These are phyloP conservation scores for Apiospora sp. DNA, from an alignment of 2,329 filamentous ascomycete species.

Conservation along the genomic window DNA sequence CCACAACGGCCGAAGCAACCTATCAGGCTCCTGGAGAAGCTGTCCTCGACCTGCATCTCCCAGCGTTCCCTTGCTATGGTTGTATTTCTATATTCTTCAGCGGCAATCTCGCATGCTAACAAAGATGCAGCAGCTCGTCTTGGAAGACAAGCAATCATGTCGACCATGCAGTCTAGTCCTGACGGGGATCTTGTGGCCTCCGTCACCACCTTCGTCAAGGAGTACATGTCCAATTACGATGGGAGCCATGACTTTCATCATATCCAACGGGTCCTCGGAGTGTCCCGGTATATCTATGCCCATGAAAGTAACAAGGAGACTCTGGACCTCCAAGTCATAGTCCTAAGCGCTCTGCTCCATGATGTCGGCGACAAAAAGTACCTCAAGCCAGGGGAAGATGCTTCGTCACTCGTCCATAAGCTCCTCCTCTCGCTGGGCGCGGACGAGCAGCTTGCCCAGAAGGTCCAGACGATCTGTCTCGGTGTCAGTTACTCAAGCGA, in stretches of 20 bases:
- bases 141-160: conserved; percentile 32
- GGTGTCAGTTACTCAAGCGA: conserved; percentile 84
- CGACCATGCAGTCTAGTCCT: conserved; percentile 31
- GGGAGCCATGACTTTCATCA: conserved; percentile 89
- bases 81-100: conserved; percentile 20
- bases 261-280: conserved; percentile 79
- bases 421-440: conserved; percentile 67
- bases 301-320: conserved; percentile 38
- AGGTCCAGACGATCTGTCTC: conserved; percentile 75
- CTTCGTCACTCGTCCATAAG: conserved; percentile 61
- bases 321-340: conserved; percentile 64
- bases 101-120: conserved; percentile 26
- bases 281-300: conserved; percentile 71
- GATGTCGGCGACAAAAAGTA: conserved; percentile 92
- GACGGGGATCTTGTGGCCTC: conserved; percentile 55
- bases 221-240: conserved; percentile 82
- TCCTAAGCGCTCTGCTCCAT: conserved; percentile 80
- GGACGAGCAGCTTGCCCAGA: conserved; percentile 63
- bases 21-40: not conserved
- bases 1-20: conserved; percentile 15
- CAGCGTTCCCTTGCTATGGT: conserved; percentile 5
- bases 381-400: conserved; percentile 62
- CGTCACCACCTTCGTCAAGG: conserved; percentile 69
- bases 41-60: not conserved
- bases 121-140: conserved; percentile 5